These are phyloP conservation scores for Flaveria brownii DNA, from an alignment of 129 eudicot genomes.

Conservation along the genomic window DNA sequence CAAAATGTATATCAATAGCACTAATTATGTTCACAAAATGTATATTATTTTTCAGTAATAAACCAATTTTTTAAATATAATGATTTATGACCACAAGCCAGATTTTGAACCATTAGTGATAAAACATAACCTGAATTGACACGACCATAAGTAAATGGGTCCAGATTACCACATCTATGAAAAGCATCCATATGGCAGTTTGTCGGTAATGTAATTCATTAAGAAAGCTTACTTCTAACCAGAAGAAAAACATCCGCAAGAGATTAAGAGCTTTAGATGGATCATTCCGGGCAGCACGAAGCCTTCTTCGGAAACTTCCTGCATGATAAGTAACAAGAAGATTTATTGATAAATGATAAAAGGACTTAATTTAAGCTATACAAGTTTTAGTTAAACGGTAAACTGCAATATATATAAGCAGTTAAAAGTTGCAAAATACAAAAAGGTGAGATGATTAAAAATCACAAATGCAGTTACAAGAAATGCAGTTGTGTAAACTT, in stretches of 20 bases:
- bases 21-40: not conserved
- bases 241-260: constrained; percentile 51
- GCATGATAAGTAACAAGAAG: constrained; percentile 21
- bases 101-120: not conserved
- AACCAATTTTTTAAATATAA: not conserved
- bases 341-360: not conserved
- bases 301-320: constrained; percentile 38
- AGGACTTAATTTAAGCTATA: constrained; percentile 7
- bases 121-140: not conserved
- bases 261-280: constrained; percentile 38
- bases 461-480: not conserved
- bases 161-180: not conserved
- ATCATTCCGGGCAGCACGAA: constrained; percentile 33
- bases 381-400: not conserved
- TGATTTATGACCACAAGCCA: not conserved
- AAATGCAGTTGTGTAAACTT: not conserved
- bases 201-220: not conserved
- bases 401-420: not conserved
- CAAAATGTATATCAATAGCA: not conserved
- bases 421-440: not conserved
- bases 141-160: not conserved
- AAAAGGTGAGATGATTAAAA: not conserved
- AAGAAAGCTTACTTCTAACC: constrained; percentile 43
- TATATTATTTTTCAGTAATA: not conserved
- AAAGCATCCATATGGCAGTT: not conserved